phyloP scores from a whole-genome alignment of 768 basidiomycete genomes.

The Auricularia heimuer region DNA sequence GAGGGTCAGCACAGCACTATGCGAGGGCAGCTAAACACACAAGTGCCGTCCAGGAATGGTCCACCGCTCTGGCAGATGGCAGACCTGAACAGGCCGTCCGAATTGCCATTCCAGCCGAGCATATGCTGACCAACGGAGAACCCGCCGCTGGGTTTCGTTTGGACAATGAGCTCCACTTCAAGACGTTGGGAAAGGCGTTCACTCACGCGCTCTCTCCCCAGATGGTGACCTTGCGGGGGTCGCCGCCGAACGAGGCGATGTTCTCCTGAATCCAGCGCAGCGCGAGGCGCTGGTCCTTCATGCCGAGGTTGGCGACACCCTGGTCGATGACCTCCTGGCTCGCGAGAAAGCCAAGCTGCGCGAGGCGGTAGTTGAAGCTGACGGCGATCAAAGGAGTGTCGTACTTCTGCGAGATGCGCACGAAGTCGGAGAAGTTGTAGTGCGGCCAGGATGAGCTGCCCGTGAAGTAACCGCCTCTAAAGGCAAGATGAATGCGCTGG shows the following conservation, averaged over 20 bases:
- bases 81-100: no score
- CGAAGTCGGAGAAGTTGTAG: neutral
- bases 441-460: neutral
- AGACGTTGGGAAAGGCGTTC: no score
- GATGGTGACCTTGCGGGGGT: slow-evolving; percentile 27
- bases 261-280: slow-evolving; percentile 28
- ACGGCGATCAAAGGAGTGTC: neutral
- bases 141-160: no score
- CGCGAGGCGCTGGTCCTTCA: slow-evolving; percentile 35
- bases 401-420: neutral
- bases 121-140: no score
- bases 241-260: slow-evolving; percentile 29
- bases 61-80: no score
- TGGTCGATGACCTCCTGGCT: neutral
- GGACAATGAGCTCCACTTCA: neutral
- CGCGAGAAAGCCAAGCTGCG: slow-evolving; percentile 1
- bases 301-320: slow-evolving; percentile 27
- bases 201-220: slow-evolving; percentile 30
- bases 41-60: no score
- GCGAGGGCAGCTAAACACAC: no score
- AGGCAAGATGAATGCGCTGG: no score
- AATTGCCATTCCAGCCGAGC: no score
- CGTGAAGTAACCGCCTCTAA: neutral
- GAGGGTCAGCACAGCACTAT: no score
- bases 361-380: slow-evolving; percentile 3